phyloP scores from a whole-genome alignment of 495 filamentous ascomycete genomes.

The Massariosphaeria phaeospora region DNA sequence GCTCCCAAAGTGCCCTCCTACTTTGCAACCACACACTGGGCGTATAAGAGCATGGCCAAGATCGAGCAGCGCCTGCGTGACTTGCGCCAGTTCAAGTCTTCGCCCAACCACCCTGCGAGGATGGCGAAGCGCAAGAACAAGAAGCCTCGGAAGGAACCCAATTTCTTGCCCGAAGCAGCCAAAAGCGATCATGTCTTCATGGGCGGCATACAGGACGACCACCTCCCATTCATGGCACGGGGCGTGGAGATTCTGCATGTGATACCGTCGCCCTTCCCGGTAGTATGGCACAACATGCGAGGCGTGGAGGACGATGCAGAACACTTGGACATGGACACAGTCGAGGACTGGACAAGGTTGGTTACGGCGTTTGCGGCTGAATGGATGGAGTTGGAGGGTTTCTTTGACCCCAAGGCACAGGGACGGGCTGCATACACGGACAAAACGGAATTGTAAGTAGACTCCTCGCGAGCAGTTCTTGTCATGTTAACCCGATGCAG shows the following conservation, averaged over 20 bases:
- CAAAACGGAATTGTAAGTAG: conserved; percentile 31
- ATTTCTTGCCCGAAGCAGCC: conserved; percentile 14
- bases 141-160: conserved; percentile 7
- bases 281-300: conserved; percentile 81
- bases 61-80: conserved; percentile 67
- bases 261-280: conserved; percentile 77
- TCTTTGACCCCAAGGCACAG: conserved; percentile 16
- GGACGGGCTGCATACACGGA: conserved; percentile 7
- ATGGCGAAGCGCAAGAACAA: conserved; percentile 26
- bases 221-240: conserved; percentile 78
- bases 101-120: conserved; percentile 41
- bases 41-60: conserved; percentile 66
- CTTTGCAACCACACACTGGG: conserved; percentile 90
- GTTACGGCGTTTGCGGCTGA: conserved; percentile 81
- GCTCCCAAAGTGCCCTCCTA: conserved; percentile 71
- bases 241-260: conserved; percentile 88
- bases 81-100: conserved; percentile 52
- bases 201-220: conserved; percentile 67
- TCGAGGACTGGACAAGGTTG: conserved; percentile 83
- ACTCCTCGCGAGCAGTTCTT: too few relatives aligned
- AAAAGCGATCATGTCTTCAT: conserved; percentile 25
- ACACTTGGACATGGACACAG: conserved; percentile 77
- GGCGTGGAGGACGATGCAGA: conserved; percentile 82
- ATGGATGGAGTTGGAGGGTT: conserved; percentile 66
- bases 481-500: too few relatives aligned